phyloP scores from a whole-genome alignment of 2,329 filamentous ascomycete species.

The Aspergillus hortae region DNA sequence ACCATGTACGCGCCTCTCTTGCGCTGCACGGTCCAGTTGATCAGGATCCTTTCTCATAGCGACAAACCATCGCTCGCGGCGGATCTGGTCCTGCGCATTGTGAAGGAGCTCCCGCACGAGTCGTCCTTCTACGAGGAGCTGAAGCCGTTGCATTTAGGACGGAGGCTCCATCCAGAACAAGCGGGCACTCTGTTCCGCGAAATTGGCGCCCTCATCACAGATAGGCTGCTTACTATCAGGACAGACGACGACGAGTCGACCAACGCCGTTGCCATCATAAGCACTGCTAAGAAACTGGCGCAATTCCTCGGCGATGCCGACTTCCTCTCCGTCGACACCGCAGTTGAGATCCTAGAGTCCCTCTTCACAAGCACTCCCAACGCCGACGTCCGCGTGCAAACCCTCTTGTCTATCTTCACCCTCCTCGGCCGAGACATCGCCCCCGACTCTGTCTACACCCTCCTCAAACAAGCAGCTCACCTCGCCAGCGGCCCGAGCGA shows the following conservation, averaged over 20 bases:
- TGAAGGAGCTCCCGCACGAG: slow-evolving; percentile 11
- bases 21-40: slow-evolving; percentile 6
- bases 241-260: neutral
- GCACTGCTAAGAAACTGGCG: slow-evolving; percentile 17
- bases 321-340: slow-evolving; percentile 6
- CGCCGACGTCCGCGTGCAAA: slow-evolving; percentile 12
- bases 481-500: slow-evolving; percentile 13
- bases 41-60: slow-evolving; percentile 9
- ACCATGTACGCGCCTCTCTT: neutral
- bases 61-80: slow-evolving; percentile 13
- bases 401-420: slow-evolving; percentile 8
- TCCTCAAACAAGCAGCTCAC: neutral
- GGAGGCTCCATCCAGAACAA: slow-evolving; percentile 3
- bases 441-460: slow-evolving; percentile 1
- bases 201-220: slow-evolving; percentile 7
- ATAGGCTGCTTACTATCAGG: neutral
- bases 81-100: slow-evolving; percentile 9
- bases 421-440: slow-evolving; percentile 6
- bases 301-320: slow-evolving; percentile 8
- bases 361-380: slow-evolving; percentile 9
- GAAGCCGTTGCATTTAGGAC: slow-evolving; percentile 4
- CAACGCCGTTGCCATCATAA: slow-evolving; percentile 9
- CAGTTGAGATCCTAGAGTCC: slow-evolving; percentile 5
- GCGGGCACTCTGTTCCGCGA: slow-evolving; percentile 6
- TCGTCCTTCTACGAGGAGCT: slow-evolving; percentile 16